Evolutionary conservation across 805 yeast genomes (phyloP).

Genomic region (Starmerella bacillaris): DNA sequence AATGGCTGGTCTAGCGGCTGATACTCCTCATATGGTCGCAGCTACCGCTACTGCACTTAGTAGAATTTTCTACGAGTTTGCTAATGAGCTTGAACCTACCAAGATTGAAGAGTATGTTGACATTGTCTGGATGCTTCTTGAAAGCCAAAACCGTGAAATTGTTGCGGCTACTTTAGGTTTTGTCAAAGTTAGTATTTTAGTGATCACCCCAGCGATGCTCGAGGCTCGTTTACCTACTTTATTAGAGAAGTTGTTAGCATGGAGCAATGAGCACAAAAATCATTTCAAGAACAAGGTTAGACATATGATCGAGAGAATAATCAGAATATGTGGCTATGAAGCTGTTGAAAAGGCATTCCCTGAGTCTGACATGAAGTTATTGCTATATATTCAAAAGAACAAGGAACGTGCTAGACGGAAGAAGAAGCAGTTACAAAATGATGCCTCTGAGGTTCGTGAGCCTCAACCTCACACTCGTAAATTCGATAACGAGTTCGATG

Average conservation of each 20-base stretch:
- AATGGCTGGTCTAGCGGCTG: conserved; percentile 90
- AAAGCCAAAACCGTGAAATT: conserved; percentile 81
- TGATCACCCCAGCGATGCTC: conserved; percentile 63
- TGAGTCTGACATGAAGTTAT: conserved; percentile 67
- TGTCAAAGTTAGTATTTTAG: conserved; percentile 70
- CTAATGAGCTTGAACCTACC: conserved; percentile 40
- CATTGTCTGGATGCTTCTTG: conserved; percentile 75
- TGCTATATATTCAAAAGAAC: conserved; percentile 69
- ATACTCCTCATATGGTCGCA: conserved; percentile 86
- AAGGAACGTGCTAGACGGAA: conserved; percentile 71
- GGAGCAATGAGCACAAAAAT: conserved; percentile 93
- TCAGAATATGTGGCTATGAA: conserved; percentile 81
- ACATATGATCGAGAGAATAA: conserved; percentile 78
- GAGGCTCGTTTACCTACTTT: conserved; percentile 47
- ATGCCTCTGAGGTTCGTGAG: conserved; percentile 36
- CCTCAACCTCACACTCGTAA: conserved; percentile 28
- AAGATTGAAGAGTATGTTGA: conserved; percentile 58
- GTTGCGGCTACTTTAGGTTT: conserved; percentile 90
- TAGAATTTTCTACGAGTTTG: conserved; percentile 73
- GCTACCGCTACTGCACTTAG: conserved; percentile 88
- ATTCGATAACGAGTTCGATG: conserved; percentile 78
- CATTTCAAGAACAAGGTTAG: conserved; percentile 85
- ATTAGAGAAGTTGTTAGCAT: conserved; percentile 56
- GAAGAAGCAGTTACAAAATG: conserved; percentile 29
- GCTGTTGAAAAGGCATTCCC: conserved; percentile 72